Evolutionary conservation across 2,329 filamentous ascomycete species (phyloP), one percentile per base, ranked within the genome.

Genomic region (Sporothrix pallida): DNA sequence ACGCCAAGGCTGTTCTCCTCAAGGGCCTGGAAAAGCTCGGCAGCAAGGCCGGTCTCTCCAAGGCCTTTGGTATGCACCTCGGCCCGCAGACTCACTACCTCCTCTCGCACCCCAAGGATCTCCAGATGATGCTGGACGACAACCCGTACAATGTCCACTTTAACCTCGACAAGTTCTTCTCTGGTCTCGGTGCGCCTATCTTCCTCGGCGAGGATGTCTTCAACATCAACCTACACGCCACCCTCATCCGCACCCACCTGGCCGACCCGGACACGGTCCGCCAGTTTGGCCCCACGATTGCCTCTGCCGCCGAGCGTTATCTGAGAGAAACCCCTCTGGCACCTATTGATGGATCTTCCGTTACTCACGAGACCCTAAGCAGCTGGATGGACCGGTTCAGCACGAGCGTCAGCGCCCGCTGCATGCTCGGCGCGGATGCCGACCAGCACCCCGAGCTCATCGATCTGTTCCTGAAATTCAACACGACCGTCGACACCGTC

Each of bases 61-160:
- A 58, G 42, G 56, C n/a, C 13, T 74, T 74, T 60, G 70, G 73
- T 31, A 72, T 74, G 10, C 73, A 68, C 46, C 73, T 74, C 42
- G 73, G 70, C 9, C 71, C 73, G 3, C 70, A 72, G 44, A 74
- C 70, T 3, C 73, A 74, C 46, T 74, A 74, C 20, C 48, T 74
- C 1, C 15, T 74, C n/a, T 62, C 70, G 1, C 70, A 72, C 4
- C 65, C 73, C 5, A 31, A n/a, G 1, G 73, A 74, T n/a, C 26
- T 74, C 6, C 48, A 72, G 58, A 74, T 74, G 73, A 72, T 74
- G 73, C 73, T 62, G 15, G 63, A 72, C n/a, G 70, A 74, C 63
- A 70, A 72, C 65, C 73, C 73, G 54, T 74, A 74, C 70, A 26
- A 50, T 5, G 54, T 72, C 12, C 56, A 72, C 44, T 74, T 74